Evolutionary conservation across 2,329 filamentous ascomycete genomes (phyloP).

Genomic region (Penicillium sp.): DNA sequence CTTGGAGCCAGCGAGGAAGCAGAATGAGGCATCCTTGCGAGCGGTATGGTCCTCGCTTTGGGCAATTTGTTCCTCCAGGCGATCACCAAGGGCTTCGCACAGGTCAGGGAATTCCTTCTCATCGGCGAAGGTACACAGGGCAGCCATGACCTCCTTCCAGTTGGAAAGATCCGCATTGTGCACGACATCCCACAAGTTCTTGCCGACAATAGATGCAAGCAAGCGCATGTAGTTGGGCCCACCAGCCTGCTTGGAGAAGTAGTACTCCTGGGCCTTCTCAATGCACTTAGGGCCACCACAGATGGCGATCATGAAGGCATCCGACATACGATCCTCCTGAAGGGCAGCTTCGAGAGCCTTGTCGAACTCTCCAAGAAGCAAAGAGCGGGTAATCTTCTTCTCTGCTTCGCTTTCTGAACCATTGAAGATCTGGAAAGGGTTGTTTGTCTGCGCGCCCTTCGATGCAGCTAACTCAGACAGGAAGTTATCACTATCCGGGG

Average conservation of each 20-base stretch:
- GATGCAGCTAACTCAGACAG: constrained; percentile 81
- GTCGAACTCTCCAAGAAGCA: constrained; percentile 90
- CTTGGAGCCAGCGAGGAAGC: constrained; percentile 93
- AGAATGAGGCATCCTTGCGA: constrained; percentile 92
- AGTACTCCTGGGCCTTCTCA: constrained; percentile 89
- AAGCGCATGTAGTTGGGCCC: constrained; percentile 91
- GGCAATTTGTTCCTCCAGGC: constrained; percentile 72
- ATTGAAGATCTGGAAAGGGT: constrained; percentile 87
- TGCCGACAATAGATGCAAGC: constrained; percentile 86
- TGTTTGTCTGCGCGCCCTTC: constrained; percentile 90
- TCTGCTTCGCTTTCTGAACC: constrained; percentile 84
- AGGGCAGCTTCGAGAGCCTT: constrained; percentile 88
- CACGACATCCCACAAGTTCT: constrained; percentile 97
- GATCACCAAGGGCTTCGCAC: constrained; percentile 91
- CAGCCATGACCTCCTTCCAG: constrained; percentile 98
- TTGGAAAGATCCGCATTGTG: constrained; percentile 91
- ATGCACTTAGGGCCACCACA: constrained; percentile 92
- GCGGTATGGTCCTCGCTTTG: constrained; percentile 58
- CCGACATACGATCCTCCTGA: constrained; percentile 85
- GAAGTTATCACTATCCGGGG: constrained; percentile 79
- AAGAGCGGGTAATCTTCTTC: constrained; percentile 80
- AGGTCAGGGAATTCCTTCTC: constrained; percentile 90
- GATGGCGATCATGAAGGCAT: constrained; percentile 97
- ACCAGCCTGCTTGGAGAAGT: constrained; percentile 79
- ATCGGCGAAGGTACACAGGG: constrained; percentile 92